Conservation (phyloP, 2,329 filamentous ascomycete genomes). For the Allantophomopsis cytisporea region DNA sequence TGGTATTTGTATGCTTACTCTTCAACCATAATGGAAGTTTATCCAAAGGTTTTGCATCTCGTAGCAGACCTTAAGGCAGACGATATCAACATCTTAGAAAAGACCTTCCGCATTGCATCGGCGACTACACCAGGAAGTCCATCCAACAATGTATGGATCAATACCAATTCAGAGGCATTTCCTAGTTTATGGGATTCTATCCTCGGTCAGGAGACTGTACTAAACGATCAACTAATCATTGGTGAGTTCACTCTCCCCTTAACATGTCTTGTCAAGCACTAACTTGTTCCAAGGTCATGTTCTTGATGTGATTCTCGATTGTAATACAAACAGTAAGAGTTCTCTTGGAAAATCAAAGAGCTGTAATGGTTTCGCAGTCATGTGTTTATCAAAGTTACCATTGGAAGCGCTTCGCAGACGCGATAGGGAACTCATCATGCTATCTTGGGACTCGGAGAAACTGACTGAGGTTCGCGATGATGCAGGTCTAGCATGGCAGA, state of each 20-base stretch:
- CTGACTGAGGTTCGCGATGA: too few species aligned
- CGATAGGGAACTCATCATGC: constrained; percentile 29
- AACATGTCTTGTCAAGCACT: not conserved
- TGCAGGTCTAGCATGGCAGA: too few species aligned
- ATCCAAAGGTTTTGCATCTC: not conserved
- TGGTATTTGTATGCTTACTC: not conserved
- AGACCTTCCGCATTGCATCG: constrained; percentile 14
- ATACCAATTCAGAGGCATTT: constrained; percentile 7
- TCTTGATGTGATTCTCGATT: constrained; percentile 12
- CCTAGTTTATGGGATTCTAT: constrained; percentile 11
- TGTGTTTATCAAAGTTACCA: constrained; percentile 12
- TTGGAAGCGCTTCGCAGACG: constrained; percentile 25
- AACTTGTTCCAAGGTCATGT: constrained; percentile 8
- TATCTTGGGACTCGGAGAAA: too few species aligned
- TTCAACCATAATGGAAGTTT: not conserved
- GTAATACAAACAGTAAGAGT: constrained; percentile 7
- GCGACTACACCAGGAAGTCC: constrained; percentile 1
- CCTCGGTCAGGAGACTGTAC: constrained; percentile 9
- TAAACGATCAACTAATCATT: constrained; percentile 9
- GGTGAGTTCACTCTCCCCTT: constrained; percentile 7
- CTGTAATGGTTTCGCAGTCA: constrained; percentile 12
- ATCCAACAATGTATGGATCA: not conserved
- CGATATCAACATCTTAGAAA: constrained; percentile 7
- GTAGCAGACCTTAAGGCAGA: too few species aligned
- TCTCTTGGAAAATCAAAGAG: constrained; percentile 5